phyloP scores from a whole-genome alignment of 768 basidiomycete species.

The Rhodotorula toruloides region DNA sequence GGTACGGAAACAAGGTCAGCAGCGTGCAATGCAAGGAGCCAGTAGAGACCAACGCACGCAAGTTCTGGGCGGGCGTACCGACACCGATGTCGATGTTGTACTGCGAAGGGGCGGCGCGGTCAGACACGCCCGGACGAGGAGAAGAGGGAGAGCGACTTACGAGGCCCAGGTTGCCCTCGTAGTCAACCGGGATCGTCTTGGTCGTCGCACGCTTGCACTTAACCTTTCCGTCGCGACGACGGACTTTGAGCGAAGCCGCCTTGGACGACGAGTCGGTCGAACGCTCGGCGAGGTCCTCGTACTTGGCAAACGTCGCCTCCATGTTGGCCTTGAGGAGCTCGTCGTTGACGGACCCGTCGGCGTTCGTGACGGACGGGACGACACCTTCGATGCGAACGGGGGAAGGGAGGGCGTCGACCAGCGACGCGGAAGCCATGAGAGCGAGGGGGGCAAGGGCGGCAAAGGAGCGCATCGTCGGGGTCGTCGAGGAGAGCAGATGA shows the following conservation, averaged over 20 bases:
- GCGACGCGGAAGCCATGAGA: not conserved
- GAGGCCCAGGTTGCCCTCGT: not conserved
- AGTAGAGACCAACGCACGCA: not conserved
- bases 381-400: not conserved
- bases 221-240: too few relatives aligned
- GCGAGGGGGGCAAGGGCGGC: not conserved
- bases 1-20: not conserved
- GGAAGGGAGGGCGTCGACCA: not conserved
- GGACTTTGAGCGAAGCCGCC: too few relatives aligned
- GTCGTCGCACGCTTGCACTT: too few relatives aligned
- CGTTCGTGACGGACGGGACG: not conserved
- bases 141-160: too few relatives aligned
- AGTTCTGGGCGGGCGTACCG: conserved; percentile 4
- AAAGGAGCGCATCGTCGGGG: too few relatives aligned
- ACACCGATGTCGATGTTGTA: not conserved
- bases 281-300: not conserved
- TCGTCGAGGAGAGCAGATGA: not conserved
- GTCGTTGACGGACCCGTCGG: conserved; percentile 1
- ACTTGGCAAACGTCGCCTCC: not conserved
- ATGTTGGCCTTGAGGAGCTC: conserved; percentile 1
- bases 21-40: too few relatives aligned
- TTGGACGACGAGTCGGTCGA: too few relatives aligned
- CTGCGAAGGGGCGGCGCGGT: not conserved
- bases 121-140: too few relatives aligned
- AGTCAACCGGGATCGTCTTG: conserved; percentile 1